phyloP scores from a whole-genome alignment of 2,329 filamentous ascomycete genomes.

The Aspergillus novofumigatus region DNA sequence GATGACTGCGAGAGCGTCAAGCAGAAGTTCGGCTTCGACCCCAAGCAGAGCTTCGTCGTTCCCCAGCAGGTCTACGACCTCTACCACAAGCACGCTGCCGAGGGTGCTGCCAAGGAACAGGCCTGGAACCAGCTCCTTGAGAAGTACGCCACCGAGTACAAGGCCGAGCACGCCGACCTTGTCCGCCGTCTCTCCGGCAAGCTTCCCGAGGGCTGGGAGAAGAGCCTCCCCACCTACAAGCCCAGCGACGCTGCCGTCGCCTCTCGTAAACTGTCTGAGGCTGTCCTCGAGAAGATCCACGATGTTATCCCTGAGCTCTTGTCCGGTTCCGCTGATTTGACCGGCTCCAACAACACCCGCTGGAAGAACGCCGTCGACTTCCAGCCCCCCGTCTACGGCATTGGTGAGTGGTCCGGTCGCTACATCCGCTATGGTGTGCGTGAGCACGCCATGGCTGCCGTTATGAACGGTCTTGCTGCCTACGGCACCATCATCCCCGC shows the following conservation, averaged over 20 bases:
- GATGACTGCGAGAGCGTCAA: conserved; percentile 94
- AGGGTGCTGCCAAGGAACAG: conserved; percentile 83
- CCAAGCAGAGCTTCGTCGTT: conserved; percentile 86
- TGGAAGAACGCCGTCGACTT: conserved; percentile 98
- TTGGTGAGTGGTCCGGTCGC: conserved; percentile 86
- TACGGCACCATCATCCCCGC: conserved; percentile 95
- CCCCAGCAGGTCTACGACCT: conserved; percentile 91
- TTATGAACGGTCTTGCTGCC: conserved; percentile 74
- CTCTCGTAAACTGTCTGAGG: conserved; percentile 94
- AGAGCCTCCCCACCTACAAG: conserved; percentile 85
- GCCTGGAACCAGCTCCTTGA: conserved; percentile 93
- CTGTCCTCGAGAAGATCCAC: conserved; percentile 84
- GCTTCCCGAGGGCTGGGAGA: conserved; percentile 95
- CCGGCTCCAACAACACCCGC: conserved; percentile 95
- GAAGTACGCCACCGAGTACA: conserved; percentile 77
- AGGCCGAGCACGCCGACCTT: conserved; percentile 75
- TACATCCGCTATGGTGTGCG: conserved; percentile 61
- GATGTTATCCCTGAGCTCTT: conserved; percentile 79
- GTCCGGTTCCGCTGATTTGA: conserved; percentile 95
- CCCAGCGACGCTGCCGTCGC: conserved; percentile 78
- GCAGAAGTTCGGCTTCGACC: conserved; percentile 92
- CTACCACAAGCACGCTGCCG: conserved; percentile 77
- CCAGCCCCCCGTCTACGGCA: conserved; percentile 79
- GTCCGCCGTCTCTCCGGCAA: conserved; percentile 73
- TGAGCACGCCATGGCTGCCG: conserved; percentile 50